Percentiles rank a stretch among this genome's conserved stretches.
phyloP scores from a whole-genome alignment of 2,329 filamentous ascomycete genomes.

The Emydomyces testavorans region DNA sequence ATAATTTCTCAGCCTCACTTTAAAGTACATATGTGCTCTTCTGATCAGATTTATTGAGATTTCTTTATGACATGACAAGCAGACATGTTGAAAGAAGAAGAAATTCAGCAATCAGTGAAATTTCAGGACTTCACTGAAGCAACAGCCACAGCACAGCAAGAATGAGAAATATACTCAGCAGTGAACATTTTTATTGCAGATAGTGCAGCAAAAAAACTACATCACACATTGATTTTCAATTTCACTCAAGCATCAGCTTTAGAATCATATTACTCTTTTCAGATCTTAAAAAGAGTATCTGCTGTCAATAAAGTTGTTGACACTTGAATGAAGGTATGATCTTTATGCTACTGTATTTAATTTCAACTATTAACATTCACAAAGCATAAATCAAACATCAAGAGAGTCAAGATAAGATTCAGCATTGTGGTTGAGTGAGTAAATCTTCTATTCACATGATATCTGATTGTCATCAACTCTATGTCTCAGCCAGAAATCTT shows the following conservation, averaged over 20 bases:
- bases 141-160: too few species aligned
- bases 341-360: neutral
- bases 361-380: neutral
- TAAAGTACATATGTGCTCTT: too few species aligned
- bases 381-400: constrained; percentile 1
- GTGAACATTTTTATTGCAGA: too few species aligned
- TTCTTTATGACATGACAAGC: too few species aligned
- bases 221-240: too few species aligned
- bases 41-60: too few species aligned
- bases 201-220: too few species aligned
- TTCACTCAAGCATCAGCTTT: neutral
- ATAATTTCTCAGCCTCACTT: too few species aligned
- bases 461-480: neutral
- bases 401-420: neutral
- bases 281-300: neutral
- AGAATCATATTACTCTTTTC: neutral
- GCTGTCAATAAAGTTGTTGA: neutral
- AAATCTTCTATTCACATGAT: neutral
- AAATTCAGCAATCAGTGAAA: too few species aligned
- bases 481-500: neutral
- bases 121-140: too few species aligned
- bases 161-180: too few species aligned
- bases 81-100: too few species aligned
- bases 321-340: neutral
- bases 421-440: neutral